Evolutionary conservation across 768 basidiomycete species (phyloP).

Genomic region (Holtermannia corniformis): DNA sequence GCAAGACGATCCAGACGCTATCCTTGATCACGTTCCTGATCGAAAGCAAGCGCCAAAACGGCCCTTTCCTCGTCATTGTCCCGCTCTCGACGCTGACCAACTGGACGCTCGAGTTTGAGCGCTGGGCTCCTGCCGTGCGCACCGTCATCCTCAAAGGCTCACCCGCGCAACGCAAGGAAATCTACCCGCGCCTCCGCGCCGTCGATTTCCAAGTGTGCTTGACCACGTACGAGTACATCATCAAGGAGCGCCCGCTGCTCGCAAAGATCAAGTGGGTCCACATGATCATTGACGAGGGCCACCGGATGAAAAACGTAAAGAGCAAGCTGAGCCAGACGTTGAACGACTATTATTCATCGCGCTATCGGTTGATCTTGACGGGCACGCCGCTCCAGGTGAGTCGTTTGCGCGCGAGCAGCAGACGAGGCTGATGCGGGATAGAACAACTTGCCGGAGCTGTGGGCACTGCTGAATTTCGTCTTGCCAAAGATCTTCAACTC

Average conservation of each 20-base stretch:
- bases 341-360: conserved; percentile 83
- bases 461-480: conserved; percentile 46
- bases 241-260: conserved; percentile 84
- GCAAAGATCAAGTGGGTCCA: conserved; percentile 92
- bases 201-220: conserved; percentile 81
- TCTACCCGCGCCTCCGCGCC: conserved; percentile 64
- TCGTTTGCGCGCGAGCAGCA: no score
- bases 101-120: conserved; percentile 93
- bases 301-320: conserved; percentile 94
- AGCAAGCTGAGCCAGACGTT: conserved; percentile 82
- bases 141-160: conserved; percentile 85
- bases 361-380: conserved; percentile 85
- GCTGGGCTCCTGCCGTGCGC: conserved; percentile 81
- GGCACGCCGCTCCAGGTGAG: conserved; percentile 77
- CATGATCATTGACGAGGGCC: conserved; percentile 98
- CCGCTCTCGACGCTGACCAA: conserved; percentile 95
- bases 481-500: conserved; percentile 96
- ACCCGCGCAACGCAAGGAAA: conserved; percentile 64
- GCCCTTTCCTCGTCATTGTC: conserved; percentile 90
- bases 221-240: conserved; percentile 95
- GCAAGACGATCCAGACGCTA: conserved; percentile 44
- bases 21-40: conserved; percentile 83
- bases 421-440: no score
- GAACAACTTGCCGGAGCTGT: conserved; percentile 42
- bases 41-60: conserved; percentile 78